Evolutionary conservation across 2,329 filamentous ascomycete species (phyloP).

Genomic region (Dactylellina cionopaga): DNA sequence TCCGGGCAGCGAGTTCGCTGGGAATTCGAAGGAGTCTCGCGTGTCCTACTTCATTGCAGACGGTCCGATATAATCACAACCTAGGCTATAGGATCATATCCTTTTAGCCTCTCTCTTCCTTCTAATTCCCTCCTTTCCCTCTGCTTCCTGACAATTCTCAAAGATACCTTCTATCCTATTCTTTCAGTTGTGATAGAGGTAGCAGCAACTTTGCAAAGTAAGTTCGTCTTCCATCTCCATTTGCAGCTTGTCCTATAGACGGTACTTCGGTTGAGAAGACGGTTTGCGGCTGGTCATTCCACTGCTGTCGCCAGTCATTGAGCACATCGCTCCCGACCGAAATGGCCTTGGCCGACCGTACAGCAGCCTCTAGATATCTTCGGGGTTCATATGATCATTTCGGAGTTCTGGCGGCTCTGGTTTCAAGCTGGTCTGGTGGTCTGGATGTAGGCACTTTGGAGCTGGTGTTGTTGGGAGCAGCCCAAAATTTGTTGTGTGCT

Average conservation of each 20-base stretch:
- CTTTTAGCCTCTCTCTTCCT: constrained; percentile 42
- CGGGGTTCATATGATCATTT: neutral
- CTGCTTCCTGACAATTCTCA: constrained; percentile 40
- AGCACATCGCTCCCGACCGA: constrained; percentile 16
- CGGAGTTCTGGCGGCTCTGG: neutral
- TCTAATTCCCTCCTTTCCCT: no score
- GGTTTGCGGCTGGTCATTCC: constrained; percentile 34
- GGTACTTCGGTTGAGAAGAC: constrained; percentile 10
- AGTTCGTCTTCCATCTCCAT: neutral
- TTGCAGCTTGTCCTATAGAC: constrained; percentile 22
- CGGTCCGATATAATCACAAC: constrained; percentile 47
- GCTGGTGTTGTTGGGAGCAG: constrained; percentile 28
- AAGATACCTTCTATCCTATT: constrained; percentile 46
- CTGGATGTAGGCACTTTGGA: neutral
- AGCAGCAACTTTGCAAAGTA: constrained; percentile 18
- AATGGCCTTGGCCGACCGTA: neutral
- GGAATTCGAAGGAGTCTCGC: constrained; percentile 28
- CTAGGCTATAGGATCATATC: constrained; percentile 31
- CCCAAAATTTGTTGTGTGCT: constrained; percentile 45
- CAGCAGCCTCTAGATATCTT: neutral
- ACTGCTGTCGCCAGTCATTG: constrained; percentile 27
- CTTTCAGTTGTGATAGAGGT: constrained; percentile 25
- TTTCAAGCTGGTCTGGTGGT: neutral
- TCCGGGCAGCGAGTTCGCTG: constrained; percentile 45
- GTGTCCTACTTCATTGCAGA: constrained; percentile 22